Conservation (phyloP, 805 yeast genomes). For the Lachancea sp. region DNA sequence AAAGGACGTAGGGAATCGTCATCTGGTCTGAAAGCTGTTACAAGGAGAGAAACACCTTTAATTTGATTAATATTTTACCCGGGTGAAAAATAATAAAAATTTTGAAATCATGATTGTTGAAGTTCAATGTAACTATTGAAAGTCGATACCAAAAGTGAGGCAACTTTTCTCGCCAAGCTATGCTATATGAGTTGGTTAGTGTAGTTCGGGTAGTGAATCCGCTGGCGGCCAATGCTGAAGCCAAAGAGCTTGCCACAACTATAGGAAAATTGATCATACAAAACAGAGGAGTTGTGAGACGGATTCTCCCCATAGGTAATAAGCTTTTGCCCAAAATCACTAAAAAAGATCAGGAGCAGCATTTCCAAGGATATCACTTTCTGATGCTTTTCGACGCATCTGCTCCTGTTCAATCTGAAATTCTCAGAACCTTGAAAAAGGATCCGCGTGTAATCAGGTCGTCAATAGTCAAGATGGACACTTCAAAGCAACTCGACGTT, state of each 20-base stretch:
- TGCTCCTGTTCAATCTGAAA: slow-evolving; percentile 78
- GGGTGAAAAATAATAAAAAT: neutral
- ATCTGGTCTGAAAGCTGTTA: neutral
- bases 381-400: slow-evolving; percentile 82
- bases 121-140: neutral
- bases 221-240: slow-evolving; percentile 46
- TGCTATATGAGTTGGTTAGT: slow-evolving; percentile 88
- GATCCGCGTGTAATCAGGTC: slow-evolving; percentile 91
- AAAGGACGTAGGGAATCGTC: neutral
- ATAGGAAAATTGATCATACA: slow-evolving; percentile 76
- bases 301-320: slow-evolving; percentile 71
- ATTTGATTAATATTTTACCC: neutral
- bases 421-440: slow-evolving; percentile 66
- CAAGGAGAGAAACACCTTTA: neutral
- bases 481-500: slow-evolving; percentile 45
- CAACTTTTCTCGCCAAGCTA: slow-evolving; percentile 22
- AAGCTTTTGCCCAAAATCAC: slow-evolving; percentile 73
- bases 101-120: neutral
- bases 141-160: neutral
- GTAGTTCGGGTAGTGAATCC: slow-evolving; percentile 76
- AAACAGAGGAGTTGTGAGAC: slow-evolving; percentile 92
- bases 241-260: slow-evolving; percentile 56
- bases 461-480: slow-evolving; percentile 58
- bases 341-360: slow-evolving; percentile 79
- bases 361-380: slow-evolving; percentile 87